Evolutionary conservation across 306 rosid genomes (phyloP).

Genomic region (Vicia sativa): DNA sequence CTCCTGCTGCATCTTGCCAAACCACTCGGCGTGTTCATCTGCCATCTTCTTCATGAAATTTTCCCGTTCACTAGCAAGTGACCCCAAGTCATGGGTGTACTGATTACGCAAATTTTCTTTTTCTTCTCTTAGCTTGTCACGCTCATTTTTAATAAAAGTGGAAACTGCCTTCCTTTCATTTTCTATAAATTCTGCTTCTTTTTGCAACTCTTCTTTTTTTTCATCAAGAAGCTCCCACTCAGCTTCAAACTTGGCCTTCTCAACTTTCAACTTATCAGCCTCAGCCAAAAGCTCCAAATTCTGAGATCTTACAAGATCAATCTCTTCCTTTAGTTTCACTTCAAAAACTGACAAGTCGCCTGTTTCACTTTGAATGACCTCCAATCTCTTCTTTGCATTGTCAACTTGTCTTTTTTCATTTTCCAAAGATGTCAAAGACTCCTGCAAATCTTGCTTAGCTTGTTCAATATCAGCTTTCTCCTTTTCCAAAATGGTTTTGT

Average conservation of each 20-base stretch:
- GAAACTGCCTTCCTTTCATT: conserved; percentile 73
- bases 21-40: conserved; percentile 81
- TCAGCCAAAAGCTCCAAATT: conserved; percentile 74
- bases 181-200: conserved; percentile 67
- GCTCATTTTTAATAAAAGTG: conserved; percentile 72
- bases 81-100: conserved; percentile 63
- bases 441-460: conserved; percentile 66
- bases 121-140: conserved; percentile 67
- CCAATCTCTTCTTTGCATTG: conserved; percentile 62
- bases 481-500: conserved; percentile 57
- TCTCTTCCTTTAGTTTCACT: conserved; percentile 88
- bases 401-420: conserved; percentile 63
- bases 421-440: conserved; percentile 62
- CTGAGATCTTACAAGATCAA: conserved; percentile 80
- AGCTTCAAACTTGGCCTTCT: conserved; percentile 89
- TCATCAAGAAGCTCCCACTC: conserved; percentile 98
- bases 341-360: conserved; percentile 76
- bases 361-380: conserved; percentile 73
- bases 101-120: conserved; percentile 68
- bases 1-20: conserved; percentile 87
- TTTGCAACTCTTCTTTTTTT: conserved; percentile 70
- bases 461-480: conserved; percentile 68
- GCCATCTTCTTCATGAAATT: conserved; percentile 87
- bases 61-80: conserved; percentile 77
- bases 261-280: conserved; percentile 70